Conservation (phyloP, 257 asterid genomes). For the Craterostigma plantagineum region DNA sequence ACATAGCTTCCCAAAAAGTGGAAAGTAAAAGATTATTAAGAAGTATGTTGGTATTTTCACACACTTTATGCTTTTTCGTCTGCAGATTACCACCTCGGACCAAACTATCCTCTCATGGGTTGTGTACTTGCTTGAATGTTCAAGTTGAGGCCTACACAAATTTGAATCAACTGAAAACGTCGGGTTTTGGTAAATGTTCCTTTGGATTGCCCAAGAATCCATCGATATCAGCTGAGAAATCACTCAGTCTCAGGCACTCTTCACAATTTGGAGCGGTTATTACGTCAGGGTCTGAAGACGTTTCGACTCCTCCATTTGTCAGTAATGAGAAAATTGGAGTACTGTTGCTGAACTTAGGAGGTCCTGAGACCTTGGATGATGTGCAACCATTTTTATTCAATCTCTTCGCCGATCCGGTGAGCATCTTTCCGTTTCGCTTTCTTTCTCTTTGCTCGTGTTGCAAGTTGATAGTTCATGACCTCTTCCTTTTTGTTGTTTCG, state of each 20-base stretch:
- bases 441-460: constrained; percentile 13
- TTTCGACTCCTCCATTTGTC: constrained; percentile 22
- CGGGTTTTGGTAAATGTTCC: constrained; percentile 24
- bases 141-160: constrained; percentile 28
- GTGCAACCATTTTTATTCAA: constrained; percentile 95
- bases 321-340: constrained; percentile 83
- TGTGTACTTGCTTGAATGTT: constrained; percentile 36
- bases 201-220: constrained; percentile 27
- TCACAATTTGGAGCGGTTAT: constrained; percentile 32
- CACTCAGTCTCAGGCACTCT: constrained; percentile 15
- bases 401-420: constrained; percentile 95
- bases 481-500: constrained; percentile 5
- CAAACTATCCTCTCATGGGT: constrained; percentile 24
- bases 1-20: background rate
- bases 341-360: constrained; percentile 88
- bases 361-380: constrained; percentile 95
- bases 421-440: constrained; percentile 13
- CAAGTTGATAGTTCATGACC: too few relatives aligned
- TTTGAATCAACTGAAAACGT: constrained; percentile 21
- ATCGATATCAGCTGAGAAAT: constrained; percentile 12
- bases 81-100: constrained; percentile 38
- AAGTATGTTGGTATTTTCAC: constrained; percentile 1
- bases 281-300: constrained; percentile 40
- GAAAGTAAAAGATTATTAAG: background rate
- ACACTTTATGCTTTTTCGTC: constrained; percentile 9